A percentile compares a stretch with the other conserved stretches of the same genome.
Evolutionary conservation across 2,329 filamentous ascomycete species (phyloP).

Genomic region (Ophiostoma australiae): DNA sequence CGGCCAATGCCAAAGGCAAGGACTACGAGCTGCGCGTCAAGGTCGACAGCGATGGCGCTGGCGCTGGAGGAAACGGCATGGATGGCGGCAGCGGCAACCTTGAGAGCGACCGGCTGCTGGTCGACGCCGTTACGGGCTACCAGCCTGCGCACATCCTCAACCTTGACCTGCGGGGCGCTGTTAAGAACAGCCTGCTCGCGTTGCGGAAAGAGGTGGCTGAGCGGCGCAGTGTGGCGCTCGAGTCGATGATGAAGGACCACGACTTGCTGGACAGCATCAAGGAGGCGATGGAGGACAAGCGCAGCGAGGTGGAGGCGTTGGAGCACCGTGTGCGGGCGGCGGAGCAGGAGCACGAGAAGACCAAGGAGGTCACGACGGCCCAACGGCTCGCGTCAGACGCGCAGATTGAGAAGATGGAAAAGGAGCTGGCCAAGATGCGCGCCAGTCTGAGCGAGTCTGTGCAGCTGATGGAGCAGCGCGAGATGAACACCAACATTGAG

Average conservation of each 20-base stretch:
- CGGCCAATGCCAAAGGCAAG: conserved; percentile 75
- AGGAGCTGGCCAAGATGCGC: conserved; percentile 91
- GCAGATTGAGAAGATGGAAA: conserved; percentile 98
- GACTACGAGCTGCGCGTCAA: conserved; percentile 81
- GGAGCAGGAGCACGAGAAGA: conserved; percentile 90
- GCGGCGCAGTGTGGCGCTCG: conserved; percentile 72
- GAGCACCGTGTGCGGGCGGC: conserved; percentile 83
- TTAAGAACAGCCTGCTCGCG: conserved; percentile 71
- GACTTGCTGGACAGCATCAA: conserved; percentile 91
- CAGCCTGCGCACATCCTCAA: conserved; percentile 85
- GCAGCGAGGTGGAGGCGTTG: conserved; percentile 83
- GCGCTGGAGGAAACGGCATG: background rate
- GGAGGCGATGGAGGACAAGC: conserved; percentile 94
- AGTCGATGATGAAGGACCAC: conserved; percentile 90
- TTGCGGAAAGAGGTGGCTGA: conserved; percentile 92
- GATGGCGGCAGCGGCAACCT: conserved; percentile 29
- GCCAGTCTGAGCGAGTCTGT: conserved; percentile 77
- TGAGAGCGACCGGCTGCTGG: conserved; percentile 71
- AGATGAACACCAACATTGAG: conserved; percentile 97
- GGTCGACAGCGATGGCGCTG: conserved; percentile 58
- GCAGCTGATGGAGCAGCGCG: conserved; percentile 85
- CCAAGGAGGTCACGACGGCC: conserved; percentile 77
- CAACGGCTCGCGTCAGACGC: conserved; percentile 85
- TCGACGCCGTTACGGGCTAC: conserved; percentile 79
- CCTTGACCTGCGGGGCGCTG: conserved; percentile 75